A percentile compares a stretch with the other conserved stretches of the same genome.
Conservation (phyloP, 1,139 yeast genomes). For the Candida dubliniensis region DNA sequence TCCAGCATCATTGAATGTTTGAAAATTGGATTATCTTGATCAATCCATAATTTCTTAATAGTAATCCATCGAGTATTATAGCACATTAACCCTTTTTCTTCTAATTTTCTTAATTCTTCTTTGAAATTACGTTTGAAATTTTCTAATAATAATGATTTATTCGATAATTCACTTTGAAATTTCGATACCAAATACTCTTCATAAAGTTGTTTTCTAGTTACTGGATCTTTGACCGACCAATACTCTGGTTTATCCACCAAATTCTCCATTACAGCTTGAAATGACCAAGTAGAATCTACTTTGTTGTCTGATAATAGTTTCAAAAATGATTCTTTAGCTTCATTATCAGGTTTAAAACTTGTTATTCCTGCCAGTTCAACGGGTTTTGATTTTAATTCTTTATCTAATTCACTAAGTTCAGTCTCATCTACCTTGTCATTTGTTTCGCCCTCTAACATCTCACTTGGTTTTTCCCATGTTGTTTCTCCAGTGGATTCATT, state of each 20-base stretch:
- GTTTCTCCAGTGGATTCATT: conserved; percentile 65
- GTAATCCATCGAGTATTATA: conserved; percentile 70
- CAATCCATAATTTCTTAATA: conserved; percentile 44
- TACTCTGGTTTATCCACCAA: conserved; percentile 62
- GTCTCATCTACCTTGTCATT: not conserved
- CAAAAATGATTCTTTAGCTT: conserved; percentile 47
- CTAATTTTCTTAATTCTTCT: conserved; percentile 43
- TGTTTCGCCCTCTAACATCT: conserved; percentile 17
- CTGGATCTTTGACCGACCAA: conserved; percentile 66
- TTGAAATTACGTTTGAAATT: conserved; percentile 56
- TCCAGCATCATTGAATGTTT: conserved; percentile 63
- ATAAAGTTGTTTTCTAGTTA: conserved; percentile 59
- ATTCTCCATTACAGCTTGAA: conserved; percentile 62
- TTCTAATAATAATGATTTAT: conserved; percentile 53
- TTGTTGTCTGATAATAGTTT: conserved; percentile 50
- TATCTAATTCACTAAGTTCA: conserved; percentile 13
- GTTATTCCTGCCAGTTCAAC: conserved; percentile 9
- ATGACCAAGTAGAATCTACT: conserved; percentile 78
- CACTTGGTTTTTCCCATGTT: conserved; percentile 77
- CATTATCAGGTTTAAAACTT: conserved; percentile 8
- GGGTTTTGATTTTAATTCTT: conserved; percentile 14
- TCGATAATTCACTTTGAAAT: conserved; percentile 53
- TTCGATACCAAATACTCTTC: conserved; percentile 62
- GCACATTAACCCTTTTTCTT: conserved; percentile 38
- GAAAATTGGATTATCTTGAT: conserved; percentile 66